Percentiles rank a stretch among this genome's conserved stretches.
Evolutionary conservation across 805 yeast genomes (phyloP).

Genomic region (Wickerhamiella hasegawae): DNA sequence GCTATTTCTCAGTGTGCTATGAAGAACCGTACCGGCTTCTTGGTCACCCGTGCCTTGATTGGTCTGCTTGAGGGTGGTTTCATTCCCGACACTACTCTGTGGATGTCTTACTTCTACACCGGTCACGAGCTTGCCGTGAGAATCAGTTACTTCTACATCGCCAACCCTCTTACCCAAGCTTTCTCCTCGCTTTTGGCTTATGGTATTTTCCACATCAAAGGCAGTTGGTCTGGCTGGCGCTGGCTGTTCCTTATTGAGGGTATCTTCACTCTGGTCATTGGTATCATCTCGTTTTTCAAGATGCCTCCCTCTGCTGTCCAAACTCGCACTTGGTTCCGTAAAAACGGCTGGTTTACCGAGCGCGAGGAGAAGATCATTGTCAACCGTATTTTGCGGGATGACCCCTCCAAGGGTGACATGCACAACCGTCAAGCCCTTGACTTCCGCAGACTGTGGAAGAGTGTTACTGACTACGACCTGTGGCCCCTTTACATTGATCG

Average conservation of each 20-base stretch:
- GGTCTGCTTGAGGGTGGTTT: constrained; percentile 50
- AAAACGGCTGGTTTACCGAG: constrained; percentile 38
- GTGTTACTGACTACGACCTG: constrained; percentile 34
- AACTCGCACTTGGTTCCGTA: constrained; percentile 29
- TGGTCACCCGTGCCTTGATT: constrained; percentile 33
- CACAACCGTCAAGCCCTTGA: constrained; percentile 40
- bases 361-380: constrained; percentile 42
- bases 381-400: constrained; percentile 44
- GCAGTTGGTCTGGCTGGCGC: constrained; percentile 36
- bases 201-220: constrained; percentile 36
- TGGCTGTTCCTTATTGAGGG: constrained; percentile 53
- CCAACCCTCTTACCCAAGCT: constrained; percentile 31
- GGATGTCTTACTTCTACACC: constrained; percentile 49
- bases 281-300: constrained; percentile 27
- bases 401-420: constrained; percentile 51
- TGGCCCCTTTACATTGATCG: constrained; percentile 41
- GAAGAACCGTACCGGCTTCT: constrained; percentile 27
- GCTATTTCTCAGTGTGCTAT: constrained; percentile 35
- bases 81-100: constrained; percentile 41
- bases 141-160: constrained; percentile 39
- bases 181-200: constrained; percentile 30
- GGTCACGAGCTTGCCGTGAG: constrained; percentile 39
- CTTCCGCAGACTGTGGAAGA: constrained; percentile 24
- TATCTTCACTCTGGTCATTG: constrained; percentile 33
- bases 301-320: constrained; percentile 40